Evolutionary conservation across 2,329 filamentous ascomycete genomes (phyloP).

Genomic region (Sporothrix variecibatus): DNA sequence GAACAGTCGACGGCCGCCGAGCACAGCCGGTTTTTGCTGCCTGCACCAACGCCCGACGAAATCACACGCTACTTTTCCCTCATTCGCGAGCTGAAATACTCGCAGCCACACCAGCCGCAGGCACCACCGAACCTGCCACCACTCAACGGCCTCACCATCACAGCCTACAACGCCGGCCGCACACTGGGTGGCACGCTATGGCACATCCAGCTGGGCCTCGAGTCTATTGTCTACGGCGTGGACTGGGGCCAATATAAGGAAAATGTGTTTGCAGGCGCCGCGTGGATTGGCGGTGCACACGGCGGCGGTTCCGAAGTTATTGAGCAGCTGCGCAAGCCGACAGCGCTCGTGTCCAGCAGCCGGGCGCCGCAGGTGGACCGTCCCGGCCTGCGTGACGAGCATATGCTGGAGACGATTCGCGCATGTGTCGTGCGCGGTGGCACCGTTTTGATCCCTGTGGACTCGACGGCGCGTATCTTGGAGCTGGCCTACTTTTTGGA

Average conservation of each 20-base stretch:
- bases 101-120: conserved; percentile 88
- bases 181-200: conserved; percentile 97
- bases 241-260: conserved; percentile 99
- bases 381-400: conserved; percentile 82
- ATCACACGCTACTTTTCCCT: conserved; percentile 89
- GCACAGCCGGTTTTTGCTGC: conserved; percentile 57
- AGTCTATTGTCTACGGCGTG: conserved; percentile 95
- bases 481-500: conserved; percentile 92
- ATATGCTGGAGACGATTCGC: conserved; percentile 79
- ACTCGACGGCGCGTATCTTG: conserved; percentile 91
- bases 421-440: conserved; percentile 78
- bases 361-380: conserved; percentile 69
- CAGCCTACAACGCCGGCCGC: conserved; percentile 94
- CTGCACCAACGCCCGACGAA: conserved; percentile 79
- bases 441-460: conserved; percentile 88
- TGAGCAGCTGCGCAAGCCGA: conserved; percentile 89
- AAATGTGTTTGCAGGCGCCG: conserved; percentile 89
- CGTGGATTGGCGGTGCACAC: conserved; percentile 77
- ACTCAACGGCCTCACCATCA: conserved; percentile 87
- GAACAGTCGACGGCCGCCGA: conserved; percentile 52
- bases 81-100: conserved; percentile 93
- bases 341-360: conserved; percentile 89
- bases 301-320: conserved; percentile 84
- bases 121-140: conserved; percentile 86
- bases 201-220: conserved; percentile 95